phyloP scores from a whole-genome alignment of 2,329 filamentous ascomycete species.

The Purpureocillium lavendulum region DNA sequence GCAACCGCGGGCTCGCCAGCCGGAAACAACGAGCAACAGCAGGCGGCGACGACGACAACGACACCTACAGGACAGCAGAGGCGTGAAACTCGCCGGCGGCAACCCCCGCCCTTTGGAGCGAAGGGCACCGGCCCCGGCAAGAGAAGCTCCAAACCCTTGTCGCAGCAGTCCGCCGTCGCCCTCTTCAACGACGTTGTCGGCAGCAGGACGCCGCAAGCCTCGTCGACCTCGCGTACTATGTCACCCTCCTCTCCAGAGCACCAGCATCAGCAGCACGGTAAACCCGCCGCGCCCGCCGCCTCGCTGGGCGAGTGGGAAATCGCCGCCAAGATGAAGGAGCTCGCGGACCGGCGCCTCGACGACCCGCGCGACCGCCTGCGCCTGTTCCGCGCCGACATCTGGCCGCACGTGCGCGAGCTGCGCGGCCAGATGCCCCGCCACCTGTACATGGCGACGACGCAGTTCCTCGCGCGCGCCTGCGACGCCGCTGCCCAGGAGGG shows the following conservation, averaged over 20 bases:
- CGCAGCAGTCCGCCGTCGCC: constrained; percentile 17
- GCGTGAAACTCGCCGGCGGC: too few relatives aligned
- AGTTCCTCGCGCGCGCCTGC: constrained; percentile 13
- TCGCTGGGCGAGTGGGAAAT: constrained; percentile 19
- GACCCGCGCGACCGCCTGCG: constrained; percentile 11
- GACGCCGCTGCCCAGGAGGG: constrained; percentile 11
- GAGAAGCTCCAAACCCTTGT: constrained; percentile 3
- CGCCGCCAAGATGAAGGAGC: constrained; percentile 18
- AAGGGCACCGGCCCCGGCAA: too few relatives aligned
- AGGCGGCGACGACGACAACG: too few relatives aligned
- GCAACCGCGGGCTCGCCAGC: not conserved
- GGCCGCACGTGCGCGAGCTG: constrained; percentile 18
- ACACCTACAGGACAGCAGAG: too few relatives aligned
- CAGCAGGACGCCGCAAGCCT: constrained; percentile 4
- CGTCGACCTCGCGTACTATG: not conserved
- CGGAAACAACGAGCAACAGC: not conserved
- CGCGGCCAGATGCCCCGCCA: constrained; percentile 18
- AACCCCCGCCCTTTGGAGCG: too few relatives aligned
- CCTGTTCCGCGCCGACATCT: constrained; percentile 18
- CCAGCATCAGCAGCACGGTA: not conserved
- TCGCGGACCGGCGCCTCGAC: constrained; percentile 9
- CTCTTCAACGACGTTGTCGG: constrained; percentile 29
- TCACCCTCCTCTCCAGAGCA: too few relatives aligned
- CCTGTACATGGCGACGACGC: constrained; percentile 13
- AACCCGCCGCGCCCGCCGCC: constrained; percentile 3